Base-by-base conservation (phyloP, 371 early-diverging fungal genomes). In the Actinomortierella wolfii region DNA sequence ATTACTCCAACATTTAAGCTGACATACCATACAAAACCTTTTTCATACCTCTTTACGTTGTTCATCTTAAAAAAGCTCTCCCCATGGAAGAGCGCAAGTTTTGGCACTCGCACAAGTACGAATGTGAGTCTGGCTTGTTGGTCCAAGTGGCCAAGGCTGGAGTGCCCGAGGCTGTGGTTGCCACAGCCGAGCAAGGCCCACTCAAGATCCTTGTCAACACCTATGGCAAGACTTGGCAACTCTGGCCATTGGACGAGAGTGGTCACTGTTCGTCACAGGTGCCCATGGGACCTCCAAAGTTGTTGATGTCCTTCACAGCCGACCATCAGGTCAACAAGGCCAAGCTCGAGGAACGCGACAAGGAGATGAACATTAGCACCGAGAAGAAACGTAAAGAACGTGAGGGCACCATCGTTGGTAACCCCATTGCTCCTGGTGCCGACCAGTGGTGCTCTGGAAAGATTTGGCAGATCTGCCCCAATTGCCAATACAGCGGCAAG, bases 61-160 rank as follows among this genome's bases (percentile, higher is more conserved):
- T n/a, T n/a, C n/a, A n/a, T n/a, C n/a, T n/a, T n/a, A n/a, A 34
- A 34, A 11, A 18, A 80, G 59, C 56, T 1, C 59, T 79, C 14
- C 76, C 80, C 20, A 67, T 75, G 13, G 63, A 77, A 7, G 81
- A 82, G 62, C 80, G 80, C 42, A 76, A 61, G 46, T 80, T 57
- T 59, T 82, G 82, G 81, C 82, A 80, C 58, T 82, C 82, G 3
- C 81, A 80, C 66, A 68, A 76, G 43, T 79, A 67, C 56, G 82
- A 82, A 56, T 75, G 78, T 40, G 73, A 75, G 48, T 63, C 69
- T 18, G 81, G 82, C 26, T 13, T 77, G 20, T 45, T 82, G 14
- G 69, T 78, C 11, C 42, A 62, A 21, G 68, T 73, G 8, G 24
- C 66, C 46, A 68, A 71, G 40, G 8, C 62, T 7, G 14, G 64